These are phyloP conservation scores for Mucor velutinosus DNA, from an alignment of 371 early-diverging fungal genomes.

Conservation along the genomic window DNA sequence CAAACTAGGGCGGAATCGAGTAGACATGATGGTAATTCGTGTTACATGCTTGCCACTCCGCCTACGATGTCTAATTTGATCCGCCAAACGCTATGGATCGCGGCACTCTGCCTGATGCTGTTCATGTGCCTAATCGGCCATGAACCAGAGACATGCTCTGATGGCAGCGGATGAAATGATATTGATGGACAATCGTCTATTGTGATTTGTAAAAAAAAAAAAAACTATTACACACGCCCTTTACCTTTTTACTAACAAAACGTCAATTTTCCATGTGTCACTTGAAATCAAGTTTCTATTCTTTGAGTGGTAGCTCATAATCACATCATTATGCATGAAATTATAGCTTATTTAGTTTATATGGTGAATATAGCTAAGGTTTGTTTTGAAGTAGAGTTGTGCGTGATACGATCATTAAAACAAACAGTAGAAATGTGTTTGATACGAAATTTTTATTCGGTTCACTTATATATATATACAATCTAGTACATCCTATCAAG, in stretches of 20 bases:
- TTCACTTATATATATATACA: background rate
- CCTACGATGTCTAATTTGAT: background rate
- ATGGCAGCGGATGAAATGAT: background rate
- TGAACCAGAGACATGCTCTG: background rate
- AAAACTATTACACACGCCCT: background rate
- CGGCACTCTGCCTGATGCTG: too few species aligned
- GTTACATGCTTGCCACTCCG: background rate
- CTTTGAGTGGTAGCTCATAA: background rate
- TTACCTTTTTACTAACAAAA: background rate
- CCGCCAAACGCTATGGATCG: background rate
- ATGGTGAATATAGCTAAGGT: background rate
- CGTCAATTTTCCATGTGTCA: conserved; percentile 2
- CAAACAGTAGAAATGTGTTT: background rate
- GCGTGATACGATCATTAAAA: background rate
- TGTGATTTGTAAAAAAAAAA: background rate
- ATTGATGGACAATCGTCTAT: background rate
- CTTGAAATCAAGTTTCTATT: background rate
- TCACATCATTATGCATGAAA: background rate
- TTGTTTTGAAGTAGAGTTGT: background rate
- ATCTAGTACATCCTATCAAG: background rate
- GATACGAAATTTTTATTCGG: background rate
- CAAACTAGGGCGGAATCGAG: background rate
- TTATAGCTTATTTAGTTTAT: background rate
- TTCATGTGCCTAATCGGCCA: too few species aligned
- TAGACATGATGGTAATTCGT: background rate